Evolutionary conservation across 345 rosid genomes (phyloP).

Genomic region (Trapa incisa): DNA sequence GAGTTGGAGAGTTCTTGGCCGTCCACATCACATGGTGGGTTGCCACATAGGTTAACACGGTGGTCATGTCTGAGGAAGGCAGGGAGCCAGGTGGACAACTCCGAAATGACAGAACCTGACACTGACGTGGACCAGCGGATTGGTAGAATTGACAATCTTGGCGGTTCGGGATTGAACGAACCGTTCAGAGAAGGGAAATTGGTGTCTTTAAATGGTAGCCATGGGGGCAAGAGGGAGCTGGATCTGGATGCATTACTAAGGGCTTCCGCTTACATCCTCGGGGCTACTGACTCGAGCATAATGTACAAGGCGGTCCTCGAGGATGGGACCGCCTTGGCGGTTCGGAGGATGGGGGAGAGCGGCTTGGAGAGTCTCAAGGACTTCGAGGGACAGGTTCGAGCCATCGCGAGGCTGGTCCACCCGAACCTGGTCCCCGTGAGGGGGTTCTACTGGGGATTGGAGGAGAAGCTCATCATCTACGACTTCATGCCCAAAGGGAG

Average conservation of each 20-base stretch:
- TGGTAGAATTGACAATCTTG: conserved; percentile 17
- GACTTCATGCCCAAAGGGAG: conserved; percentile 79
- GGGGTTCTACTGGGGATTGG: conserved; percentile 70
- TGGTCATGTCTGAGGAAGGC: conserved; percentile 74
- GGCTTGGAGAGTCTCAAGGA: conserved; percentile 69
- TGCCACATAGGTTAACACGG: conserved; percentile 38
- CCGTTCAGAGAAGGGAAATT: conserved; percentile 43
- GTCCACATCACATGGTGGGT: conserved; percentile 51
- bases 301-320: conserved; percentile 90
- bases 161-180: conserved; percentile 22
- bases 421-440: conserved; percentile 79
- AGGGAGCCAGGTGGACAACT: conserved; percentile 30
- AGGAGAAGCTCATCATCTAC: conserved; percentile 70
- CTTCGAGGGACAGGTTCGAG: conserved; percentile 70
- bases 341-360: conserved; percentile 72
- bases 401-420: conserved; percentile 67
- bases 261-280: conserved; percentile 82
- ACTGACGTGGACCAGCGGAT: conserved; percentile 4
- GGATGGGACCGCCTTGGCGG: conserved; percentile 71
- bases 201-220: conserved; percentile 44
- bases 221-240: conserved; percentile 33
- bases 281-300: conserved; percentile 91
- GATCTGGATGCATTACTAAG: conserved; percentile 70
- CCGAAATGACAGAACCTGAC: conserved; percentile 21
- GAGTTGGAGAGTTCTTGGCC: conserved; percentile 30